Conservation (phyloP, 228 moss, liverwort and hornwort species). For the Sphagnum fallax region DNA sequence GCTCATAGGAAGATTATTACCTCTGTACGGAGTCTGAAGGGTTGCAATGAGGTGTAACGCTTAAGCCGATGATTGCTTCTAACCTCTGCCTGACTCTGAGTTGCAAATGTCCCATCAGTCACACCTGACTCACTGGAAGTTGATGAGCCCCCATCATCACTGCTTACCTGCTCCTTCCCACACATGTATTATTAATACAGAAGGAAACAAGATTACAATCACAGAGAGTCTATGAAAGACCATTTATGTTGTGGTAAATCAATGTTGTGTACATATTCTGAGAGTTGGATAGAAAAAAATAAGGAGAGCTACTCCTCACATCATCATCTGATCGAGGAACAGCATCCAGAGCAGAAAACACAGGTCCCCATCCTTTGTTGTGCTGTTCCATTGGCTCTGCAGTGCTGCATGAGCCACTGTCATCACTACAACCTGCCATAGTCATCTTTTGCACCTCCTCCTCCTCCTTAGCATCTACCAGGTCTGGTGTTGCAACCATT, state of each 20-base stretch:
- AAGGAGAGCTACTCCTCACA: neutral
- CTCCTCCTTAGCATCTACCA: no score
- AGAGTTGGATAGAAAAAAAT: no score
- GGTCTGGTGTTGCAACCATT: no score
- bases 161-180: no score
- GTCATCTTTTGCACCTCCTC: no score
- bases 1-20: slow-evolving; percentile 13
- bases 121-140: no score
- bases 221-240: no score
- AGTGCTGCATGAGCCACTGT: neutral
- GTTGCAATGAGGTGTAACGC: slow-evolving; percentile 59
- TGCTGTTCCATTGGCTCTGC: neutral
- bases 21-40: slow-evolving; percentile 83
- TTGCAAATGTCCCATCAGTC: neutral
- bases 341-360: neutral
- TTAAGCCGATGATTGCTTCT: slow-evolving; percentile 19
- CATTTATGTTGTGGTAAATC: no score
- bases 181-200: no score
- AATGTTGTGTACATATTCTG: no score
- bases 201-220: no score
- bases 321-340: neutral
- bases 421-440: neutral
- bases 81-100: slow-evolving; percentile 27
- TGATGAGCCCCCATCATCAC: no score
- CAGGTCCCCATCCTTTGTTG: neutral